phyloP scores from a whole-genome alignment of 2,329 filamentous ascomycete species.

The Alternaria triticina region DNA sequence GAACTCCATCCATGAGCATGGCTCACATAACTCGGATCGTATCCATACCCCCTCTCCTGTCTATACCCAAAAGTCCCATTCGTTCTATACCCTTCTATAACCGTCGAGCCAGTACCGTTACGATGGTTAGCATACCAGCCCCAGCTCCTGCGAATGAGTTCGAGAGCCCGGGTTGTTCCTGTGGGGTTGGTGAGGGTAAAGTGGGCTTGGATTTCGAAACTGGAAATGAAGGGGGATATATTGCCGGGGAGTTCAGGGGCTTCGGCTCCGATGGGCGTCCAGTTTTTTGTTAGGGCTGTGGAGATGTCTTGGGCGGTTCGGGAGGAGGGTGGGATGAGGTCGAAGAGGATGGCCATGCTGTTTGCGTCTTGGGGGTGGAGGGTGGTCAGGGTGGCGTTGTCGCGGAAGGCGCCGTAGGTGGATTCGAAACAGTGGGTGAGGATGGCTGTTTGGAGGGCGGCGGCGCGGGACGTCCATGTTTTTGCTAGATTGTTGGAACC shows the following conservation, averaged over 20 bases:
- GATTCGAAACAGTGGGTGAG: slow-evolving; percentile 14
- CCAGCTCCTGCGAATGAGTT: slow-evolving; percentile 42
- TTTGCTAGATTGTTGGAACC: not conserved
- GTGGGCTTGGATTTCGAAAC: slow-evolving; percentile 47
- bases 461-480: not conserved
- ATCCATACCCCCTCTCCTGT: slow-evolving; percentile 37
- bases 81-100: slow-evolving; percentile 47
- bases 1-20: slow-evolving; percentile 47
- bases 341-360: slow-evolving; percentile 28
- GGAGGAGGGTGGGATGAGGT: slow-evolving; percentile 17
- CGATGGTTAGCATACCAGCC: slow-evolving; percentile 33
- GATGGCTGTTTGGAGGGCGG: slow-evolving; percentile 8
- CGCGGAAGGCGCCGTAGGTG: slow-evolving; percentile 13
- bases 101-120: slow-evolving; percentile 47
- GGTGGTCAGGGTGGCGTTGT: slow-evolving; percentile 21
- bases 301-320: slow-evolving; percentile 21
- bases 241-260: slow-evolving; percentile 45
- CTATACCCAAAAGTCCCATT: slow-evolving; percentile 49
- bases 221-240: slow-evolving; percentile 48
- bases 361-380: slow-evolving; percentile 35
- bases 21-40: slow-evolving; percentile 44
- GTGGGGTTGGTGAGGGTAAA: slow-evolving; percentile 27
- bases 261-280: slow-evolving; percentile 39
- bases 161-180: slow-evolving; percentile 28
- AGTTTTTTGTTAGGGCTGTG: slow-evolving; percentile 23